Evolutionary conservation across 768 basidiomycete genomes (phyloP), one percentile per base, ranked within the genome.

Genomic region (Mycena maculata): DNA sequence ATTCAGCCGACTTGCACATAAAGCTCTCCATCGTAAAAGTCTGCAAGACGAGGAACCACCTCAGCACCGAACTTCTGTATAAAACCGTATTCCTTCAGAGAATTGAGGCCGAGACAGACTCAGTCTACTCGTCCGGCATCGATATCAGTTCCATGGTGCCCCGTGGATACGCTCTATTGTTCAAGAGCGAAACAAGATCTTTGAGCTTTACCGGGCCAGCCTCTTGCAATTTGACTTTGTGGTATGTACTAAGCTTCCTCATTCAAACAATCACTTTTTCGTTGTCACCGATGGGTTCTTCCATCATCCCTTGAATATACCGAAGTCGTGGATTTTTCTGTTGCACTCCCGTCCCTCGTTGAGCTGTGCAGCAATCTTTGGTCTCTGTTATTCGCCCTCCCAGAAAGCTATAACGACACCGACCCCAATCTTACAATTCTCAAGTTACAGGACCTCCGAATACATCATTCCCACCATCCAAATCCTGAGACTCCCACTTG

Each of bases 51-150:
- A 68, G 64, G 69, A 27, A 65, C 38, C 56, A 33, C 9, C 53
- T 53, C 20, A 68, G 63, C 22, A 36, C 42, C 15, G 61, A 41
- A 27, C 16, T 72, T 38, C 57, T 72, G 2, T 73, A 71, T 47
- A 65, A 70, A 27, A 55, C 54, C n/a, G 54, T 71, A 0, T 42
- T 38, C 18, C 18, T 73, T 22, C 67, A 61, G 9, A 28, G 62
- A 15, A 54, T 61, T 22, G 22, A 22, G 60, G 53, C 5, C 25
- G 39, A 20, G 44, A 38, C 5, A 53, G 59, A 4, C 68, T 72
- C 0, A 68, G 67, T 28, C 2, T 12, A n/a, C 47, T 69, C 15
- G 67, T 73, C 3, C 63, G 65, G 47, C 44, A 48, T 12, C 56
- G 25, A 47, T 23, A 28, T 71, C 25, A 44, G 36, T 8, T 60